Base-by-base conservation (phyloP, 139 green algal species). In the Chlamydomonas sp. region DNA sequence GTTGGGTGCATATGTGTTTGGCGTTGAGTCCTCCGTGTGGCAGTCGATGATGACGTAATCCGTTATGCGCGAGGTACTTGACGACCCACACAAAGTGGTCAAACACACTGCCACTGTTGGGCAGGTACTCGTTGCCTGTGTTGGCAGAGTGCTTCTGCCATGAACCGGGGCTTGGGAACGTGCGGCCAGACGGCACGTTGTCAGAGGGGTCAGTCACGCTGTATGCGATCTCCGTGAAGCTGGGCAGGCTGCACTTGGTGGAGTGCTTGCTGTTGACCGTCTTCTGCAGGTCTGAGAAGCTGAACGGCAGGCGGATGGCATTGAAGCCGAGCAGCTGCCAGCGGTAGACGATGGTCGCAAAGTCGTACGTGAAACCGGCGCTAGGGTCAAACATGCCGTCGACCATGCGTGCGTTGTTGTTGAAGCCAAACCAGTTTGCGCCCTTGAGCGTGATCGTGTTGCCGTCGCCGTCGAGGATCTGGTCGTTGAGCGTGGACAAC, bases 31-130 rank as follows among this genome's bases (percentile, higher is more conserved):
- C 34, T 64, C 54, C 26, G 54, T 64, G 29, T 81, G 73, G 58
- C 84, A 74, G 72, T 87, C 81, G 24, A 81, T 59, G 26, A 85
- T 4, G 13, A 87, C 79, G 67, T 87, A 87, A 79, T 29, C 79
- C 79, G 59, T 83, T 85, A 38, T 71, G 49, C 6, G 78, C 73
- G 0, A 85, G 63, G 68, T 79, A 86, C 39, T 80, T 34, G 34
- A 88, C 71, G 4, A 81, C 69, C 70, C 73, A 86, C 35, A 81
- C n/a, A 59, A 81, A 79, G 26, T 80, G 71, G 16, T 80, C 61
- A 39, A 83, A 49, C 22, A 72, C 79, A 13, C 48, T 69, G 31
- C 8, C 73, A 48, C 73, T 69, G 31, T 70, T 72, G 1, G 80
- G 74, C 35, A 82, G 26, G 59, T 86, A 83, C 22, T 26, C 26